Percentiles rank a stretch among this genome's conserved stretches.
phyloP scores from a whole-genome alignment of 163 green algal species.

The Chlamydomonas reinhardtii region DNA sequence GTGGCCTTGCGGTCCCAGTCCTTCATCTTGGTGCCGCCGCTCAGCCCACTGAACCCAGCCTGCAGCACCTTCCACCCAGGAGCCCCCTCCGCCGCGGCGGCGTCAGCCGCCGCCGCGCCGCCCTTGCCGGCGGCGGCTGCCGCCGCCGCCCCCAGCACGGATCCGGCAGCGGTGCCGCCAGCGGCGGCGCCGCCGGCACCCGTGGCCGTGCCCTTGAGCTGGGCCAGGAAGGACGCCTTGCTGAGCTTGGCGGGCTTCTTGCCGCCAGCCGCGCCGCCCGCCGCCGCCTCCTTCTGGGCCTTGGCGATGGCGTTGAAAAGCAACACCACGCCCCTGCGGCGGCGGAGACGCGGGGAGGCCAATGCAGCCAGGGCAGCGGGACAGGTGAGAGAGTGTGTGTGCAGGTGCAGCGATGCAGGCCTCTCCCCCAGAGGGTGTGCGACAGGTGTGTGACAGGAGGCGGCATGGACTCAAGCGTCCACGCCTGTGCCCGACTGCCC shows the following conservation, averaged over 20 bases:
- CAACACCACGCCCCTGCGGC: constrained; percentile 82
- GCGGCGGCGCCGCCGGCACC: too few relatives aligned
- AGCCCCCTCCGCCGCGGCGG: constrained; percentile 3
- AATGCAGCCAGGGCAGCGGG: too few relatives aligned
- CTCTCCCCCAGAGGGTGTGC: too few relatives aligned
- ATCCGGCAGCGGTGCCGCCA: not conserved
- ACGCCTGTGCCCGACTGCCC: too few relatives aligned
- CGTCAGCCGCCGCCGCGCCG: constrained; percentile 10
- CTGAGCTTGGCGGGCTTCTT: constrained; percentile 64
- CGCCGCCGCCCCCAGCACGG: constrained; percentile 18
- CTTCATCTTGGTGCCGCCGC: constrained; percentile 82
- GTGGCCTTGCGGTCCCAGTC: constrained; percentile 76
- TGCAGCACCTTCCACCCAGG: constrained; percentile 85
- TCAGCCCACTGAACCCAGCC: constrained; percentile 68
- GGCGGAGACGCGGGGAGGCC: too few relatives aligned
- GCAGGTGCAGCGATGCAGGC: too few relatives aligned
- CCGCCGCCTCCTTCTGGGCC: constrained; percentile 66
- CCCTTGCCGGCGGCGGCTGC: not conserved
- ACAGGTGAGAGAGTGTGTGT: too few relatives aligned
- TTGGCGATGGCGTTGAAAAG: constrained; percentile 92
- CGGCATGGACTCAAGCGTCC: too few relatives aligned
- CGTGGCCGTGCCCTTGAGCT: constrained; percentile 75
- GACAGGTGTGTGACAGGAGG: too few relatives aligned
- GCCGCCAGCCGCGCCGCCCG: not conserved
- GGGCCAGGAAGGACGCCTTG: constrained; percentile 74